Percentiles rank a stretch among this genome's conserved stretches.
These are phyloP conservation scores for Lachancea waltii DNA, from an alignment of 805 yeast genomes.

Conservation along the genomic window DNA sequence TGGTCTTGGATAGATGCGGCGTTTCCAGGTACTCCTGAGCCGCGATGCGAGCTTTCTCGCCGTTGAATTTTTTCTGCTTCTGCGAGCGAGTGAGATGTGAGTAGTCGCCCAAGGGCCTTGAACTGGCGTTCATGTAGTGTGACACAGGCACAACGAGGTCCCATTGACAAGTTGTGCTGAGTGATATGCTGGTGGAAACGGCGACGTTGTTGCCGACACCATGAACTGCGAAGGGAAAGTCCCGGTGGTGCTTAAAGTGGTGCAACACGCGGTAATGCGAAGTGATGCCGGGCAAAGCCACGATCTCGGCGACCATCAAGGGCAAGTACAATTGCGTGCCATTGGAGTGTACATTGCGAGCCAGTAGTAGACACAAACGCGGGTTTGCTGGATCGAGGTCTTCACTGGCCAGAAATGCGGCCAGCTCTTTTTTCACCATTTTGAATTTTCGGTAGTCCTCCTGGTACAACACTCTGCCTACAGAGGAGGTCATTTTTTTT, in stretches of 20 bases:
- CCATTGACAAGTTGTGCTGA: slow-evolving; percentile 2
- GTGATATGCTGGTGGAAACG: slow-evolving; percentile 1
- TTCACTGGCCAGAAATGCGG: neutral
- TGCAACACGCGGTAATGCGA: neutral
- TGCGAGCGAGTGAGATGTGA: slow-evolving; percentile 7
- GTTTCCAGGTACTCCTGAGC: slow-evolving; percentile 6
- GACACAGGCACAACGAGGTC: slow-evolving; percentile 2
- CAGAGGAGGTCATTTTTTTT: neutral
- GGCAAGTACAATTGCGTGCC: slow-evolving; percentile 7
- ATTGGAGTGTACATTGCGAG: slow-evolving; percentile 8
- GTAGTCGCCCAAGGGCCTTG: slow-evolving; percentile 9
- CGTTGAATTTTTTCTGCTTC: slow-evolving; percentile 7
- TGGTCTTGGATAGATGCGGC: slow-evolving; percentile 3
- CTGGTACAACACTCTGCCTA: slow-evolving; percentile 5
- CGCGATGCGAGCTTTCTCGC: slow-evolving; percentile 9
- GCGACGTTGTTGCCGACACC: neutral
- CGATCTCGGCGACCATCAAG: slow-evolving; percentile 4
- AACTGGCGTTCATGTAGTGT: slow-evolving; percentile 4
- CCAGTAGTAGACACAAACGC: neutral
- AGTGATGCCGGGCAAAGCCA: neutral
- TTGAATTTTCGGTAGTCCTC: slow-evolving; percentile 9
- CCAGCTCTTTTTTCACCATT: slow-evolving; percentile 5
- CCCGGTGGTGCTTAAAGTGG: slow-evolving; percentile 7
- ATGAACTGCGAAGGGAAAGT: slow-evolving; percentile 1
- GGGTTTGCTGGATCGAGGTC: slow-evolving; percentile 1